Evolutionary conservation across 805 yeast species (phyloP), one percentile per base, ranked within the genome.

Genomic region (Deakozyma indianensis): DNA sequence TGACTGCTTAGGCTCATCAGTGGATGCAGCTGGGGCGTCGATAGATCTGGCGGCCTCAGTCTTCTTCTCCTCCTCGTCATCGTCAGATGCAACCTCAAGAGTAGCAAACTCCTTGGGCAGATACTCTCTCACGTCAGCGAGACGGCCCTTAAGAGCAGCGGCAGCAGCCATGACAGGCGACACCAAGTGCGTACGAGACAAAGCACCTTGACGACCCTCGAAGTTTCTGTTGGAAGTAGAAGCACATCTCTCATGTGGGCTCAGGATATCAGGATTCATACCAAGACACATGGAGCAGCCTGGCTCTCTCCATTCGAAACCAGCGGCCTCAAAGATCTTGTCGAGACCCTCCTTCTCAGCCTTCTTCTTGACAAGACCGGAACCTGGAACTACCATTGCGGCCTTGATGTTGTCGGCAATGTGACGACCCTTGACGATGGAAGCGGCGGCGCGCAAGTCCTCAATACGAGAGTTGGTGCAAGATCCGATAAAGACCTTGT

Each of bases 161-260:
- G 97, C 96, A 25, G 98, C 98, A 42, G 98, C 98, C 98, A 92
- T 92, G 21, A 95, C 95, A 35, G 98, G 98, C 14, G 96, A 85
- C 95, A 90, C 86, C 61, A 92, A 75, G 63, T 92, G 98, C 18
- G 98, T 92, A 70, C 98, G 78, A 16, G 96, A 86, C 49, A 68
- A 69, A 44, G 96, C 95, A 69, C 98, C 98, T 73, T 92, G 98
- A 68, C 98, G 88, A 57, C 98, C 98, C 66, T 90, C 96, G 61
- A 92, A 92, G 70, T 92, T 92, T 75, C 98, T 83, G 74, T 92
- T 92, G 21, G 97, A 90, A 18, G 98, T 92, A 14, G 97, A 88
- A 5, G 98, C 98, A 71, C 98, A 92, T 69, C 98, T 80, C 67
- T 92, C 98, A 60, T 83, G 77, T 35, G 98, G 98, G 50, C 79